phyloP scores from a whole-genome alignment of 192 early-diverging fungal genomes.

The Backusella liffmaniae region DNA sequence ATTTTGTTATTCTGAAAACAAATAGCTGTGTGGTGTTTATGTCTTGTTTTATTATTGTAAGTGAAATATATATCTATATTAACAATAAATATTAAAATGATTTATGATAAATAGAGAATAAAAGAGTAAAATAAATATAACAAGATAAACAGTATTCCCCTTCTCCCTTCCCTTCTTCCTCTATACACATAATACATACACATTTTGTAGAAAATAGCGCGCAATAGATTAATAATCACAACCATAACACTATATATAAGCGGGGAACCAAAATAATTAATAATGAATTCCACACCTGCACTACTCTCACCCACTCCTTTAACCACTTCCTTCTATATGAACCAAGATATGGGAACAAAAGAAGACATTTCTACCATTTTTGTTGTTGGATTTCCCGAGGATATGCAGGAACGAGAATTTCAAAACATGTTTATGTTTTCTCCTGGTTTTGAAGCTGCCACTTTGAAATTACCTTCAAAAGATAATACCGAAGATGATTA shows the following conservation, averaged over 20 bases:
- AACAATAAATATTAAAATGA: neutral
- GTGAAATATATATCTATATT: neutral
- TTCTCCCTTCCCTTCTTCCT: neutral
- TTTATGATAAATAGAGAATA: neutral
- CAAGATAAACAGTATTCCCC: neutral
- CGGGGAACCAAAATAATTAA: conserved; percentile 5
- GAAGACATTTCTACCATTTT: conserved; percentile 99
- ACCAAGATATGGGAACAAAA: neutral
- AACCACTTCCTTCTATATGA: neutral
- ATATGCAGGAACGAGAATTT: conserved; percentile 98
- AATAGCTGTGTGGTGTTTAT: neutral
- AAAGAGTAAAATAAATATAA: neutral
- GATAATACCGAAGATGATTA: conserved; percentile 55
- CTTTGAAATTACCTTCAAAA: conserved; percentile 83
- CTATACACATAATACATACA: neutral
- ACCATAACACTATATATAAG: neutral
- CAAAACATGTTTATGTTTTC: conserved; percentile 99
- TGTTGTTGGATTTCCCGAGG: conserved; percentile 98
- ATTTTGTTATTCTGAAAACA: neutral
- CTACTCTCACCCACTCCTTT: conserved; percentile 9
- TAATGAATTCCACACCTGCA: conserved; percentile 2
- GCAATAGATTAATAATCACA: conserved; percentile 2
- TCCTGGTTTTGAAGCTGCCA: conserved; percentile 96
- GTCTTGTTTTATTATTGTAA: neutral
- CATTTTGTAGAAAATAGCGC: conserved; percentile 3